Evolutionary conservation across 176 grass and related monocot species (phyloP), one percentile per base, ranked within the genome.

Genomic region (Oryza punctata): DNA sequence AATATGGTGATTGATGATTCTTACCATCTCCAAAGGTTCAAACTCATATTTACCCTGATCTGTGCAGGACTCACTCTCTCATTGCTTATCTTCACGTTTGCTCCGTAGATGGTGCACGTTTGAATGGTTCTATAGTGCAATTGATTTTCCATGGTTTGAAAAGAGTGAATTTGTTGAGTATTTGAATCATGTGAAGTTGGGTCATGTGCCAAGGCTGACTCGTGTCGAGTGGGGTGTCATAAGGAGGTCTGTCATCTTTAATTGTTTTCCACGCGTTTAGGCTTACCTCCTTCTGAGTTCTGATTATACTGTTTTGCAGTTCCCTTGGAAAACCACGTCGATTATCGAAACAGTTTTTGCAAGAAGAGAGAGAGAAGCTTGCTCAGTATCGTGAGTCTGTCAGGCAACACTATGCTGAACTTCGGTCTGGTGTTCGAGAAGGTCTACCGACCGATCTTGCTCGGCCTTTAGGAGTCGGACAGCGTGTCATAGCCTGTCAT

Each of bases 101-200:
- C 87, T 96, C 38, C 93, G 93, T 52, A 90, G 93, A 84, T 99
- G 96, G 93, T 99, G 87, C 88, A 86, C 86, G 72, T 99, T 91
- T 87, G 96, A 99, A 79, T 99, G 96, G 93, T 99, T 99, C 81
- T 99, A 96, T n/a, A 99, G 96, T 88, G 91, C 96, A 84, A 94
- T 99, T 65, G 93, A 99, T 84, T 99, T 94, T 87, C 93, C 96
- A 33, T 99, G 93, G 93, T 99, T 99, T 92, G 85, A 91, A 12
- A 92, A 94, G 78, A 94, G 90, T 88, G 96, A 99, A 77, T 99
- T 96, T 90, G 91, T 99, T 12, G 96, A 96, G 78, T 99, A 99
- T 72, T 86, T 99, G 68, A 99, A 96, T 87, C 93, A 99, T 91
- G 96, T 94, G 79, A 91, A 90, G 73, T 78, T 99, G 78, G 93